Percentiles rank a stretch among this genome's conserved stretches.
Conservation (phyloP, 768 basidiomycete species). For the Imleria badia region DNA sequence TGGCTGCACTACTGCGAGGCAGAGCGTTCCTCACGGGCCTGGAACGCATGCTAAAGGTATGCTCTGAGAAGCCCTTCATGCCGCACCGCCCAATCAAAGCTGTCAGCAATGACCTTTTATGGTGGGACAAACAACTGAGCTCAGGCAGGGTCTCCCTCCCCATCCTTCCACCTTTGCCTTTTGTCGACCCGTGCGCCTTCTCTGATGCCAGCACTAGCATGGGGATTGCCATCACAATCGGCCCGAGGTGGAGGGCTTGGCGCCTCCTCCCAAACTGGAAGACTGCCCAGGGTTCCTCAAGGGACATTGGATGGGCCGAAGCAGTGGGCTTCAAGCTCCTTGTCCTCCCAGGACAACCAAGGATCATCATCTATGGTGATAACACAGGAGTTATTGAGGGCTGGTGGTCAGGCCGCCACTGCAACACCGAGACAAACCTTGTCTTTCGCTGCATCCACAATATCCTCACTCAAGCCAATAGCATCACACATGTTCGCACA, state of each 20-base stretch:
- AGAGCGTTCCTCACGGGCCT: no score
- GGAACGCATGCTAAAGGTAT: no score
- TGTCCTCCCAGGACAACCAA: no score
- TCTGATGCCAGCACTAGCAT: slow-evolving; percentile 8
- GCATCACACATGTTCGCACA: not conserved
- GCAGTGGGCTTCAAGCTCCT: slow-evolving; percentile 1
- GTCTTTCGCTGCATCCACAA: not conserved
- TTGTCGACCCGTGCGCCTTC: not conserved
- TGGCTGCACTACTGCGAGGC: no score
- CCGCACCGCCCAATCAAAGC: no score
- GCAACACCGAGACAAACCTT: not conserved
- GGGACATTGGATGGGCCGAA: not conserved
- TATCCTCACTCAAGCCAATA: not conserved
- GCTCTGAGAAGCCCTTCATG: no score
- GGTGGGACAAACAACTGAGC: no score
- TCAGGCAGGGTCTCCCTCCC: not conserved
- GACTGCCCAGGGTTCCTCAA: accelerated
- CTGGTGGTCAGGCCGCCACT: not conserved
- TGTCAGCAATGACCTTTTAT: no score
- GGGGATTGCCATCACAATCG: not conserved
- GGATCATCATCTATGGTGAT: not conserved
- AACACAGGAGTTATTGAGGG: not conserved
- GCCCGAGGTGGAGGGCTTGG: not conserved
- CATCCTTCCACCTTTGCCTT: not conserved
- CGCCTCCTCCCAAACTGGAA: not conserved